Conservation (phyloP, 106 monocot species). For the Cymbidium sinense region DNA sequence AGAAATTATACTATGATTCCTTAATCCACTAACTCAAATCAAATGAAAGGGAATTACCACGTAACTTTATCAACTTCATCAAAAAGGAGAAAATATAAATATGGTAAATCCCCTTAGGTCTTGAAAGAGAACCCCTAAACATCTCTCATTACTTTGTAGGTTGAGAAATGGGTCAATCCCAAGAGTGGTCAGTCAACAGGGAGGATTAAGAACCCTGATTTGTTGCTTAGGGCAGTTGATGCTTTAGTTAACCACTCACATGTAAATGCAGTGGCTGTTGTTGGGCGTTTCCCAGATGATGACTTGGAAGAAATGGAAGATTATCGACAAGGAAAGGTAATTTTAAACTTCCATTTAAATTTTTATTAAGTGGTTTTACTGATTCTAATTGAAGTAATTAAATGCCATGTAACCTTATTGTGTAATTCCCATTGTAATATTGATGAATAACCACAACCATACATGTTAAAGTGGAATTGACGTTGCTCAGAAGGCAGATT, state of each 20-base stretch:
- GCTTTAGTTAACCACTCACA: conserved; percentile 38
- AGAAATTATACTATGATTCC: no score
- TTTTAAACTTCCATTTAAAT: not conserved
- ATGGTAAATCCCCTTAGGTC: no score
- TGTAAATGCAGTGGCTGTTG: conserved; percentile 88
- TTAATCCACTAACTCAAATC: no score
- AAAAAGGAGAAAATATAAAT: no score
- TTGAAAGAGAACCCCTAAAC: no score
- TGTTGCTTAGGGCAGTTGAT: conserved; percentile 75
- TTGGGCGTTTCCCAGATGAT: conserved; percentile 90
- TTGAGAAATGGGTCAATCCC: conserved; percentile 85
- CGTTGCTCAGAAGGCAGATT: not conserved
- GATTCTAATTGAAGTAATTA: no score
- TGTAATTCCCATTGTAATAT: no score
- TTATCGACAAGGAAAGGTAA: conserved; percentile 86
- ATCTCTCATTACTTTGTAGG: conserved; percentile 32
- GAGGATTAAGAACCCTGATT: conserved; percentile 54
- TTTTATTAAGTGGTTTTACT: no score
- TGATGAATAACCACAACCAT: no score
- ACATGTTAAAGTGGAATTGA: not conserved
- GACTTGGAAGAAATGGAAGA: conserved; percentile 52
- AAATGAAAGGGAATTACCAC: no score
- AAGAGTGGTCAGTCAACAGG: conserved; percentile 82
- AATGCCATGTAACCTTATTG: no score
- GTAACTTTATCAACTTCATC: no score